Base-by-base conservation (phyloP, 495 filamentous ascomycete species). In the Penicillium maclennaniae region DNA sequence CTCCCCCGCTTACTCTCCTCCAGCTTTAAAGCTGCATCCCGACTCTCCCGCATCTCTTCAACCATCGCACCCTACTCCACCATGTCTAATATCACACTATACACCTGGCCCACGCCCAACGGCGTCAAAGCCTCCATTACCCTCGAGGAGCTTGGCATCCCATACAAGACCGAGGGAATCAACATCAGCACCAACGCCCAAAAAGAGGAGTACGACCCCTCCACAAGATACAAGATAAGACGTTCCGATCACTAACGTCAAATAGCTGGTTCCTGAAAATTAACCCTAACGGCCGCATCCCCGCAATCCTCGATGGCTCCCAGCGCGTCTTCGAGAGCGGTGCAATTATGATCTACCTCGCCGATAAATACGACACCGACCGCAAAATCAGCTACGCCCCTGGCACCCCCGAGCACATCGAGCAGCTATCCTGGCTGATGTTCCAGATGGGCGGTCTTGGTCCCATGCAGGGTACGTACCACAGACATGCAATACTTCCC, bases 281-380 rank as follows among this genome's bases (percentile, higher is more conserved):
- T 63, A 95, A 93, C 64, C 91, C 91, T 37, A 96, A 95, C 63
- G 91, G 91, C 47, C 87, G 91, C 39, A 92, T 95, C 51, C 91
- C 91, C 7, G 88, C 90, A 1, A 62, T 96, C 15, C 57, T 60
- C 6, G 59, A 70, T 49, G 63, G 67, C 27, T 55, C 60, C 4
- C 68, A 72, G 53, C 69, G 75, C 23, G 64, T 79, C 34, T 79
- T 79, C 45, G 75, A 79, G 46, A 71, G 70, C 23, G 77, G 71
- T 7, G 70, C 75, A 1, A 69, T 80, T 31, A 70, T 77, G 66
- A 66, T 72, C 19, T 80, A 79, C 45, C 70, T 80, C 15, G 65
- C 60, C 21, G 69, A 73, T 21, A 70, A 68, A 44, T 79, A 79
- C 49, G 77, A 80, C 43, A 64, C 61, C 12, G 66, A 76, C 4